Conservation (phyloP, 352 stramenopile species). For the Thalassiosira oceanica region DNA sequence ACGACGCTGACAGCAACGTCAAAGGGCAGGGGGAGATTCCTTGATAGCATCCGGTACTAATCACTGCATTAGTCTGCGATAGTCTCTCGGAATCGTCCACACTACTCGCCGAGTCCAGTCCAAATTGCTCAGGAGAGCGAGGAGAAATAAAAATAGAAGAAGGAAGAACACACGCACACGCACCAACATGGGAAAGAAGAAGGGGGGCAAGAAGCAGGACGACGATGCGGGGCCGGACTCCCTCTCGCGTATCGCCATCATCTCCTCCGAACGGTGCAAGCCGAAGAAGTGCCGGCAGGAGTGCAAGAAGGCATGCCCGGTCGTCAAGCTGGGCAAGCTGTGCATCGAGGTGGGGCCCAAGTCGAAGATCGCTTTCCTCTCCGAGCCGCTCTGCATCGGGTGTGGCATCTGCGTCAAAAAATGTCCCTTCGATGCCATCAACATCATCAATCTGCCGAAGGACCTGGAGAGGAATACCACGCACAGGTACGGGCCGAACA, state of each 20-base stretch:
- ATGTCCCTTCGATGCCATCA: constrained; percentile 99
- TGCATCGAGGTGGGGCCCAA: constrained; percentile 98
- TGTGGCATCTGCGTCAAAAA: constrained; percentile 99
- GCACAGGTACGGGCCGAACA: constrained; percentile 98
- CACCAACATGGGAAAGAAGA: constrained; percentile 7
- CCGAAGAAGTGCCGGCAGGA: constrained; percentile 98
- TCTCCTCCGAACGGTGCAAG: constrained; percentile 98
- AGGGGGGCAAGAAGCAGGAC: not conserved
- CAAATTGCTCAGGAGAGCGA: no score
- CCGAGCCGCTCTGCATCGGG: constrained; percentile 98
- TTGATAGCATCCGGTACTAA: no score
- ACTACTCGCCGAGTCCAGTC: no score
- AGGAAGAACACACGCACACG: constrained; percentile 2
- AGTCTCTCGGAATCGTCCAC: no score
- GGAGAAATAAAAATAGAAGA: constrained; percentile 1
- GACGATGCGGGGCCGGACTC: constrained; percentile 75
- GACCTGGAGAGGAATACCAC: constrained; percentile 98
- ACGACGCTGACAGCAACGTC: no score
- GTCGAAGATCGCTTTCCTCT: constrained; percentile 97
- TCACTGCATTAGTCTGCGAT: no score
- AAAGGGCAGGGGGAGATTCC: no score
- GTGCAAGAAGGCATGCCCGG: constrained; percentile 98
- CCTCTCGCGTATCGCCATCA: constrained; percentile 97
- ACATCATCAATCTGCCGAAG: constrained; percentile 99
- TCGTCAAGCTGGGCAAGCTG: constrained; percentile 98